Conservation (phyloP, 139 green algal genomes). For the Coelastrella sp. region DNA sequence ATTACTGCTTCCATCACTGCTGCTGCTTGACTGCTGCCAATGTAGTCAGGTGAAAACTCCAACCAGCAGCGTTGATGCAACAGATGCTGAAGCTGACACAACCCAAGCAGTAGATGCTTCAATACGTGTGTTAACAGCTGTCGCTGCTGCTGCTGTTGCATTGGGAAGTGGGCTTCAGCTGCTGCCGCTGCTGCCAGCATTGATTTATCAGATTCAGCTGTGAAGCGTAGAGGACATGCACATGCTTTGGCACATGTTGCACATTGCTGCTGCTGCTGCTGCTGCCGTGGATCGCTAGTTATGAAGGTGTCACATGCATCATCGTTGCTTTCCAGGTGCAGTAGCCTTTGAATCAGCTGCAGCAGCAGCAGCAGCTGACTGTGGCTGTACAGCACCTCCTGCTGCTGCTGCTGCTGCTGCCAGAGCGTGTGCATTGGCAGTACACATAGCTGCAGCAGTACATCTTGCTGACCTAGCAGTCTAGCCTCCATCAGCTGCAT, state of each 20-base stretch:
- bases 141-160: constrained; percentile 14
- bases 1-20: constrained; percentile 19
- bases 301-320: not conserved
- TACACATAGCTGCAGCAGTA: not conserved
- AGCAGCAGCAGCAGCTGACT: not conserved
- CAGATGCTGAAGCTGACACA: constrained; percentile 15
- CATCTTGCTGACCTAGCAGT: not conserved
- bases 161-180: not conserved
- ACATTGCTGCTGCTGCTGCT: not conserved
- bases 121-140: not conserved
- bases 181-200: not conserved
- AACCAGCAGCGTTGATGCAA: not conserved
- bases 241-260: not conserved
- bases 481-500: constrained; percentile 28
- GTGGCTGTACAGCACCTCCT: not conserved
- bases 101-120: not conserved
- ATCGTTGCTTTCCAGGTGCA: not conserved
- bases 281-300: not conserved
- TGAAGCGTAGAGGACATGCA: not conserved
- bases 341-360: not conserved
- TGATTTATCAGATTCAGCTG: not conserved
- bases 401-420: constrained; percentile 29
- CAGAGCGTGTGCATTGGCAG: not conserved
- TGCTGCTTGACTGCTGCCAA: not conserved
- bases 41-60: constrained; percentile 10